These are phyloP conservation scores for Debaryomycetaceae sp. DNA, from an alignment of 1,139 yeast species.

Conservation along the genomic window DNA sequence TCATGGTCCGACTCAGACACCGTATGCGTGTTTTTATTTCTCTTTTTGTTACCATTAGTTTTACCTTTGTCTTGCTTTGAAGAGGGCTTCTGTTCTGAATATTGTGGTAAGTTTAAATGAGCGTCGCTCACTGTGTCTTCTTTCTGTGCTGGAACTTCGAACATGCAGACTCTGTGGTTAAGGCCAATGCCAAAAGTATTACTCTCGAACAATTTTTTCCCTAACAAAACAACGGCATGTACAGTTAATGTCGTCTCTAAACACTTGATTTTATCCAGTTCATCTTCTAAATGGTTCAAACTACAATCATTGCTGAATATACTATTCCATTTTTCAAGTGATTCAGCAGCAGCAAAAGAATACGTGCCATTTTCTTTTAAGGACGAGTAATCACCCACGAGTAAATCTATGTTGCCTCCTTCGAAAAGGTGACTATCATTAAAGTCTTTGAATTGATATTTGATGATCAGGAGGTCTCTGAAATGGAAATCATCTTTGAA, in stretches of 20 bases:
- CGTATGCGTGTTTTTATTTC: background rate
- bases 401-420: slow-evolving; percentile 26
- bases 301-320: background rate
- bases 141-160: background rate
- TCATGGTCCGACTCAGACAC: background rate
- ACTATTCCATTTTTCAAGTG: background rate
- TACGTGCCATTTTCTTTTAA: slow-evolving; percentile 20
- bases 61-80: background rate
- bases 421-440: slow-evolving; percentile 46
- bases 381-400: slow-evolving; percentile 31
- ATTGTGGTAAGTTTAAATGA: background rate
- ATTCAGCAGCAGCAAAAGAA: slow-evolving; percentile 22
- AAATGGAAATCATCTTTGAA: slow-evolving; percentile 63
- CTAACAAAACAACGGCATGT: slow-evolving; percentile 19
- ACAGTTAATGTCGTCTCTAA: slow-evolving; percentile 24
- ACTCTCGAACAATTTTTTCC: slow-evolving; percentile 13
- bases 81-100: background rate
- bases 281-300: background rate
- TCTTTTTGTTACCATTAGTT: background rate
- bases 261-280: slow-evolving; percentile 8
- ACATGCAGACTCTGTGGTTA: background rate
- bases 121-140: background rate
- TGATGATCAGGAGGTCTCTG: slow-evolving; percentile 56
- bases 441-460: slow-evolving; percentile 56
- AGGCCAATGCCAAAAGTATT: slow-evolving; percentile 6